phyloP scores from a whole-genome alignment of 768 basidiomycete genomes.

The Termitomyces heimii region DNA sequence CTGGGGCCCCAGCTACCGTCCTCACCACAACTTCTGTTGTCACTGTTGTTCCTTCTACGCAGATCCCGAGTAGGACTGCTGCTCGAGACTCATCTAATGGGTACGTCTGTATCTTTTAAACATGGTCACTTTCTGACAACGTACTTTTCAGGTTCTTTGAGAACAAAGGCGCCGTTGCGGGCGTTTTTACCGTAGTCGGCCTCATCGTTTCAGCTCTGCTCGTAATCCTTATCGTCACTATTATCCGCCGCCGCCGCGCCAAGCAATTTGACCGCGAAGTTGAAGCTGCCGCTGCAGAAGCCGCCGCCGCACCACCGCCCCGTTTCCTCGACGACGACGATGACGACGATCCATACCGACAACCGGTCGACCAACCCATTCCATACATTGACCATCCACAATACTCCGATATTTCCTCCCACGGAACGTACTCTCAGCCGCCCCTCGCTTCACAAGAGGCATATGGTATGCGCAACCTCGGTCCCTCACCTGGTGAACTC shows the following conservation, averaged over 20 bases:
- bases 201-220: conserved; percentile 46
- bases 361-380: not conserved
- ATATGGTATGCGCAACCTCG: conserved; percentile 39
- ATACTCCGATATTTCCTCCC: conserved; percentile 18
- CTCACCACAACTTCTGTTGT: not conserved
- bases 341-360: conserved; percentile 21
- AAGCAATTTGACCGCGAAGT: conserved; percentile 68
- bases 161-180: conserved; percentile 70
- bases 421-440: conserved; percentile 52
- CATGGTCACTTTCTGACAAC: not conserved
- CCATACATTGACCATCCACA: not conserved
- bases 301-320: conserved; percentile 45
- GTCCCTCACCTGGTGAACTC: conserved; percentile 23
- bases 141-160: conserved; percentile 29
- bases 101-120: no score
- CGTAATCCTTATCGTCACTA: conserved; percentile 42
- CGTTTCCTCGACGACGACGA: conserved; percentile 55
- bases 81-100: conserved; percentile 2
- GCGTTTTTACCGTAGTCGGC: conserved; percentile 68
- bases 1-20: not conserved
- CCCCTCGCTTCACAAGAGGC: conserved; percentile 34
- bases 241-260: conserved; percentile 58
- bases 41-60: not conserved
- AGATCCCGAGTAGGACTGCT: not conserved
- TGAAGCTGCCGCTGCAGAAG: conserved; percentile 63